Percentiles rank a stretch among this genome's conserved stretches.
These are phyloP conservation scores for Alternaria burnsii DNA, from an alignment of 2,329 filamentous ascomycete species.

Conservation along the genomic window DNA sequence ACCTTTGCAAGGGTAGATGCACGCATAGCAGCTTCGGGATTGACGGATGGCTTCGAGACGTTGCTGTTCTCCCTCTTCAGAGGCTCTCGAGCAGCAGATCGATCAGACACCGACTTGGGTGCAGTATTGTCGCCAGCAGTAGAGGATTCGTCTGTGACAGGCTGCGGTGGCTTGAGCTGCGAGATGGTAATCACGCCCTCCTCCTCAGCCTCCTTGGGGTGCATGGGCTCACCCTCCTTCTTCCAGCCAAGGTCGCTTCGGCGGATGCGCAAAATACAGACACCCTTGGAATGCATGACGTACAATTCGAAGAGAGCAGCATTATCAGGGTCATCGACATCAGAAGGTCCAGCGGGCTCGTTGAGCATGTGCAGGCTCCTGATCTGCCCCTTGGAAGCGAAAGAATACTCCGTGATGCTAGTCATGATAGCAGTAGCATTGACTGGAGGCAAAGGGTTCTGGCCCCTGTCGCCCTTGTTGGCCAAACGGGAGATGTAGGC, in stretches of 20 bases:
- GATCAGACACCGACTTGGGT: slow-evolving; percentile 47
- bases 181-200: slow-evolving; percentile 78
- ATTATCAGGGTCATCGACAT: slow-evolving; percentile 68
- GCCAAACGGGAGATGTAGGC: slow-evolving; percentile 83
- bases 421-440: slow-evolving; percentile 98
- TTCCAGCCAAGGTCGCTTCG: slow-evolving; percentile 92
- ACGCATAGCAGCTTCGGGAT: slow-evolving; percentile 50
- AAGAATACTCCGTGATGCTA: slow-evolving; percentile 93
- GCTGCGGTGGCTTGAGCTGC: slow-evolving; percentile 62
- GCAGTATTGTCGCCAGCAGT: slow-evolving; percentile 49
- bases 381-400: slow-evolving; percentile 83
- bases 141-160: slow-evolving; percentile 46
- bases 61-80: slow-evolving; percentile 48
- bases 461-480: slow-evolving; percentile 55
- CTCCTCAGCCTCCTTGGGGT: slow-evolving; percentile 77
- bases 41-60: slow-evolving; percentile 45
- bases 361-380: slow-evolving; percentile 90
- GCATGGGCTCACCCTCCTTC: slow-evolving; percentile 85
- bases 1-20: slow-evolving; percentile 54
- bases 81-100: slow-evolving; percentile 47
- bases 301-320: slow-evolving; percentile 91
- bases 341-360: slow-evolving; percentile 67
- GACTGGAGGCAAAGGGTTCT: slow-evolving; percentile 76
- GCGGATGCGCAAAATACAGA: slow-evolving; percentile 87
- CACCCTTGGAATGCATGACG: slow-evolving; percentile 95